Percentiles rank a stretch among this genome's conserved stretches.
Conservation (phyloP, 2,329 filamentous ascomycete genomes). For the Chaetomium sp. region DNA sequence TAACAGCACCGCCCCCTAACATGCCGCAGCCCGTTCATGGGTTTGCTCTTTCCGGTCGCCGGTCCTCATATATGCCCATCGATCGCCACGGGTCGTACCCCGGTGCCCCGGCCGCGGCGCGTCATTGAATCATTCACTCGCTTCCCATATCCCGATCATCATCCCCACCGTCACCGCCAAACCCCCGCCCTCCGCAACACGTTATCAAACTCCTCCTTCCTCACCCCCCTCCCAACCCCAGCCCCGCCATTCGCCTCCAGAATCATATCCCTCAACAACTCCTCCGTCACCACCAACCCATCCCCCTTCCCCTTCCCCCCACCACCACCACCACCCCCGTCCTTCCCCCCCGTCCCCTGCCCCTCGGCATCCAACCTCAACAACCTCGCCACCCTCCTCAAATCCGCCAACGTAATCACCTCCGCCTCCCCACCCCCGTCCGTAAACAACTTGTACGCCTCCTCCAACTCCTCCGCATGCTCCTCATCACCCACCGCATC, state of each 20-base stretch:
- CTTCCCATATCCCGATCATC: not conserved
- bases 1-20: no score
- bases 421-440: constrained; percentile 41
- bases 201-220: constrained; percentile 77
- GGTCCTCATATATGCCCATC: not conserved
- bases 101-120: no score
- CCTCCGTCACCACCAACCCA: constrained; percentile 79
- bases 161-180: constrained; percentile 62
- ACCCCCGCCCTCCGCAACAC: constrained; percentile 85
- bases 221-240: constrained; percentile 70
- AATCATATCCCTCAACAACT: constrained; percentile 89
- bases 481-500: constrained; percentile 51
- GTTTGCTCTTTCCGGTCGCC: not conserved
- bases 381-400: constrained; percentile 76
- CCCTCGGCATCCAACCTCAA: constrained; percentile 78
- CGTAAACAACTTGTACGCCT: constrained; percentile 77
- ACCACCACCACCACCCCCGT: constrained; percentile 55
- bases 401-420: constrained; percentile 77
- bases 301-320: constrained; percentile 76
- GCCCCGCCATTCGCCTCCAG: constrained; percentile 86
- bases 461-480: constrained; percentile 69
- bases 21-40: not conserved
- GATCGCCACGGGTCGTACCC: not conserved
- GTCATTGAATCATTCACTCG: not conserved
- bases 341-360: constrained; percentile 73